A percentile compares a stretch with the other conserved stretches of the same genome.
phyloP scores from a whole-genome alignment of 225 moss, liverwort and hornwort genomes.

The Neckera pumila region DNA sequence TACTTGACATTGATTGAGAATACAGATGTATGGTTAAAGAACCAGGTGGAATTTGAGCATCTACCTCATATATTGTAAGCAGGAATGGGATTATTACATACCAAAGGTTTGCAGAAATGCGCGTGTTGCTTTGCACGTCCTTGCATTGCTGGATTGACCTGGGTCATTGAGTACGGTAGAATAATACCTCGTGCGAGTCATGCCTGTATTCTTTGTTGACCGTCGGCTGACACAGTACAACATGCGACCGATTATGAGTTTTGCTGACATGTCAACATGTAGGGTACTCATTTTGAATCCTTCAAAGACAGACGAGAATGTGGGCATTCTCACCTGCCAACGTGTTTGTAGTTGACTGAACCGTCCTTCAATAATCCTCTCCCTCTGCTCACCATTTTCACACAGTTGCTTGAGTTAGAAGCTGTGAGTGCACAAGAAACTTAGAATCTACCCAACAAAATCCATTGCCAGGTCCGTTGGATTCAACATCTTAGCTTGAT shows the following conservation, averaged over 20 bases:
- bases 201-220: neutral
- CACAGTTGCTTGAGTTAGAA: neutral
- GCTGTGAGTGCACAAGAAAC: neutral
- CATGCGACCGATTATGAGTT: neutral
- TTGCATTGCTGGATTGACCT: neutral
- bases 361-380: constrained; percentile 23
- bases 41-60: neutral
- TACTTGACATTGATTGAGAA: neutral
- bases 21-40: neutral
- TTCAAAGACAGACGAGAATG: neutral
- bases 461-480: neutral
- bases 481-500: neutral
- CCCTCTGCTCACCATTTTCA: constrained; percentile 19
- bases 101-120: constrained; percentile 3
- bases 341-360: constrained; percentile 26
- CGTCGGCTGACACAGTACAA: constrained; percentile 1
- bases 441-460: neutral
- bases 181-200: neutral
- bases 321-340: constrained; percentile 15
- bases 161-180: constrained; percentile 4
- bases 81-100: neutral
- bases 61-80: neutral
- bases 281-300: neutral
- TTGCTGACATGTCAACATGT: neutral
- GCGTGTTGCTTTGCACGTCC: neutral